These are phyloP conservation scores for Ascochyta lentis DNA, from an alignment of 2,329 filamentous ascomycete species.

Conservation along the genomic window DNA sequence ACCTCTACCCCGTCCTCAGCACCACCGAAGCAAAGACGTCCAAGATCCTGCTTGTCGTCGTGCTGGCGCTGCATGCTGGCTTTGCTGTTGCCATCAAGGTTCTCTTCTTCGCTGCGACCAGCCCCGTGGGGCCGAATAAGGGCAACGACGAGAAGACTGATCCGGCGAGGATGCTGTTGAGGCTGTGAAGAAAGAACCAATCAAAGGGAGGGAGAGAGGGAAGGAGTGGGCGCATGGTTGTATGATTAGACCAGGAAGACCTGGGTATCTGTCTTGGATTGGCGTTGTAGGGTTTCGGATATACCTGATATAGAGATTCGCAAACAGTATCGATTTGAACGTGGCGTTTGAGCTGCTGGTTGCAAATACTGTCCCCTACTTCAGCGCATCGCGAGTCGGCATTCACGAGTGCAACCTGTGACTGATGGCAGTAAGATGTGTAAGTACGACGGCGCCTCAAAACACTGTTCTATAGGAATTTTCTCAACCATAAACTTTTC, in stretches of 20 bases:
- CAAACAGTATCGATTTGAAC: background rate
- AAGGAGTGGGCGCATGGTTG: background rate
- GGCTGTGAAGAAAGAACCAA: slow-evolving; percentile 3
- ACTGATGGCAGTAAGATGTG: too few species aligned
- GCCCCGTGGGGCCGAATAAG: slow-evolving; percentile 41
- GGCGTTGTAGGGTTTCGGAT: background rate
- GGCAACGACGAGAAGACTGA: slow-evolving; percentile 30
- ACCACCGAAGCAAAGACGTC: slow-evolving; percentile 92
- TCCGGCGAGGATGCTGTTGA: slow-evolving; percentile 31
- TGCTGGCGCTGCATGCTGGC: slow-evolving; percentile 86
- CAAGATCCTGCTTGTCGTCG: slow-evolving; percentile 83
- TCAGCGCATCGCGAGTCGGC: too few species aligned
- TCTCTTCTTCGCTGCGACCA: slow-evolving; percentile 81
- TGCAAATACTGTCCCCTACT: too few species aligned
- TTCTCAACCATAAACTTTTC: too few species aligned
- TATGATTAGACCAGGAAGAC: background rate
- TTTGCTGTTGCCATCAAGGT: slow-evolving; percentile 94
- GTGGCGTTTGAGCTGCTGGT: too few species aligned
- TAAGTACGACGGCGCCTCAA: too few species aligned
- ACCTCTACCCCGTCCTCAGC: slow-evolving; percentile 76
- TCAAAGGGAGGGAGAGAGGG: background rate
- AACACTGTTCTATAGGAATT: too few species aligned
- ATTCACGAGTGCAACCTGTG: too few species aligned
- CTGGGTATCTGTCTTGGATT: background rate
- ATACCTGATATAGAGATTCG: background rate